phyloP scores from a whole-genome alignment of 345 rosid species.

The Rhodomyrtus tomentosa region DNA sequence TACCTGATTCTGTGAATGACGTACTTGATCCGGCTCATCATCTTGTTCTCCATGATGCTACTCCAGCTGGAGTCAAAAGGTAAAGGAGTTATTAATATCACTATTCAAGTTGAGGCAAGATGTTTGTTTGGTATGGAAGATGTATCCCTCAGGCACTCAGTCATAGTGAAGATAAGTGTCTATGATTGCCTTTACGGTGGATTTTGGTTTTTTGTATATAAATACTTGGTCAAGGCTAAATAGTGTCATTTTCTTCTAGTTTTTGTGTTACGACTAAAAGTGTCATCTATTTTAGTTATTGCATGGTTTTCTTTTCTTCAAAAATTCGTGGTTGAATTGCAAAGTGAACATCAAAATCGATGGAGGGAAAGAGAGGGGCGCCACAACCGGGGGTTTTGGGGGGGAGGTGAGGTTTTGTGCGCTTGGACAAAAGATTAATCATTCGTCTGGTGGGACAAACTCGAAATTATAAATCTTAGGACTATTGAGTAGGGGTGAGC shows the following conservation, averaged over 20 bases:
- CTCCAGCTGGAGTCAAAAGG: constrained; percentile 69
- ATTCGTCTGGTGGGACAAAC: too few species aligned
- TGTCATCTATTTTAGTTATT: background rate
- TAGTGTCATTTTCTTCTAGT: background rate
- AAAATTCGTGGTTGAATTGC: background rate
- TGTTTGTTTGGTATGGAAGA: background rate
- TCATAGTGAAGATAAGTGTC: background rate
- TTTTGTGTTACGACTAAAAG: background rate
- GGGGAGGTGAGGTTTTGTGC: too few species aligned
- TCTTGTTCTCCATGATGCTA: constrained; percentile 64
- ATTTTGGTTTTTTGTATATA: background rate
- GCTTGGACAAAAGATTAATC: too few species aligned
- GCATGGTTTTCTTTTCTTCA: background rate
- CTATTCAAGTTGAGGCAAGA: background rate
- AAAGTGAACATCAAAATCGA: background rate
- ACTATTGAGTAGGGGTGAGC: background rate
- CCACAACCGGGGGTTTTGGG: too few species aligned
- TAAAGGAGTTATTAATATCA: constrained; percentile 2
- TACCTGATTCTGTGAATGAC: constrained; percentile 73
- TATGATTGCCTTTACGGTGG: background rate
- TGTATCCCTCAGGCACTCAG: background rate
- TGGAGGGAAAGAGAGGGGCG: background rate
- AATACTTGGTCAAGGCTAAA: background rate
- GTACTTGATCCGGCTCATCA: constrained; percentile 73
- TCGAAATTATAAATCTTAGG: background rate